phyloP scores from a whole-genome alignment of 495 filamentous ascomycete genomes.

The Penicillium cinerascens region DNA sequence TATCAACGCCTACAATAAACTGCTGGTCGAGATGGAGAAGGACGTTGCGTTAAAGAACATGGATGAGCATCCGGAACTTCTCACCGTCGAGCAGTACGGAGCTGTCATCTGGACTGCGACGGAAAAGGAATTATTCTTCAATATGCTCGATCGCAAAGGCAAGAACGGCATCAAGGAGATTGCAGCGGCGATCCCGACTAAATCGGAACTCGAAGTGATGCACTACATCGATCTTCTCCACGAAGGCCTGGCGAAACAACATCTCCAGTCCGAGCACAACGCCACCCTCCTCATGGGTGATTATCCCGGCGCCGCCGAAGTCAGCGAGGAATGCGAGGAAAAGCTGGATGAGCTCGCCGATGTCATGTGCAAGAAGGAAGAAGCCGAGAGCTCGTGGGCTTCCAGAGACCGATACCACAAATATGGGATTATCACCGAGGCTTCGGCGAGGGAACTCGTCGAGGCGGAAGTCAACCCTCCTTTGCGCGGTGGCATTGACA shows the following conservation, averaged over 20 bases:
- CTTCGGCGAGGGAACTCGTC: conserved; percentile 19
- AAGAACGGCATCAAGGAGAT: conserved; percentile 57
- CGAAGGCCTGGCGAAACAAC: conserved; percentile 37
- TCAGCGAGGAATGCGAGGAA: conserved; percentile 60
- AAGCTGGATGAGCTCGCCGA: conserved; percentile 69
- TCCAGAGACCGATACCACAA: conserved; percentile 55
- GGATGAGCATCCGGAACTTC: conserved; percentile 10
- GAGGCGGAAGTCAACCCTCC: conserved; percentile 18
- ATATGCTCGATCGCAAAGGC: conserved; percentile 58
- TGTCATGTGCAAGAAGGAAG: conserved; percentile 53
- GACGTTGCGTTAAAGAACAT: conserved; percentile 26
- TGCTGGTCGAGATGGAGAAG: conserved; percentile 55
- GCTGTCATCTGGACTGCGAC: conserved; percentile 60
- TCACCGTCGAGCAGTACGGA: conserved; percentile 57
- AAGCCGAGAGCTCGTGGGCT: conserved; percentile 47
- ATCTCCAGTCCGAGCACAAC: conserved; percentile 21
- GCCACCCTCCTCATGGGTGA: conserved; percentile 34
- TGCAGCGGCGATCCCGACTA: conserved; percentile 61
- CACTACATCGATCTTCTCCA: conserved; percentile 63
- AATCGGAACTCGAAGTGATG: conserved; percentile 69
- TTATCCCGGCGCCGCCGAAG: conserved; percentile 69
- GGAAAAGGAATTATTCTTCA: conserved; percentile 72
- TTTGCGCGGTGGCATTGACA: conserved; percentile 33
- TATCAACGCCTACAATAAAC: conserved; percentile 46
- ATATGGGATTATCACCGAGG: conserved; percentile 52